Conservation (phyloP, 495 filamentous ascomycete species). For the Tuber melanosporum region DNA sequence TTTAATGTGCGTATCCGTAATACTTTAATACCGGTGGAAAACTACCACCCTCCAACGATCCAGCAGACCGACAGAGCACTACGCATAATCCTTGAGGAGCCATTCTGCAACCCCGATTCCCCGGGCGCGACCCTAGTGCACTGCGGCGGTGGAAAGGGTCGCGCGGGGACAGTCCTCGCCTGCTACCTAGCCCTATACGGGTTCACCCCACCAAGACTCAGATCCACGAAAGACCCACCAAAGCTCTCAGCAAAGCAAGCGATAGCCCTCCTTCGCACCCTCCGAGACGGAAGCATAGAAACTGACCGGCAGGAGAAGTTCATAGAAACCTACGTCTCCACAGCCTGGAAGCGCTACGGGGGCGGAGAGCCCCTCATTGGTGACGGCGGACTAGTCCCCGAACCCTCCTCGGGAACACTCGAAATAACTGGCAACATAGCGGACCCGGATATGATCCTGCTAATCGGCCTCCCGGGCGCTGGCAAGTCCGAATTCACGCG, state of each 20-base stretch:
- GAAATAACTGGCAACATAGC: slow-evolving; percentile 6
- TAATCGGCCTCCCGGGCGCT: slow-evolving; percentile 19
- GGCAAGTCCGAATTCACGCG: slow-evolving; percentile 21
- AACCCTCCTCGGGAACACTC: slow-evolving; percentile 3
- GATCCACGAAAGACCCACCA: not conserved
- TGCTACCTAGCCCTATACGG: slow-evolving; percentile 26
- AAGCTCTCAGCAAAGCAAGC: slow-evolving; percentile 5
- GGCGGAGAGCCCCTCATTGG: slow-evolving; percentile 14
- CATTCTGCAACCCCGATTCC: not conserved
- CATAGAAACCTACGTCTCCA: slow-evolving; percentile 17
- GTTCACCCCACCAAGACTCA: slow-evolving; percentile 1
- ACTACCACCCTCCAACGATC: slow-evolving; percentile 20
- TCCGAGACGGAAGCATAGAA: slow-evolving; percentile 23
- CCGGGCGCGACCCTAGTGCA: slow-evolving; percentile 21
- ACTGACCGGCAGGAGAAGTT: slow-evolving; percentile 26
- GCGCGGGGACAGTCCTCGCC: slow-evolving; percentile 28
- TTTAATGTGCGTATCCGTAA: slow-evolving; percentile 21
- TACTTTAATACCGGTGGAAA: slow-evolving; percentile 18
- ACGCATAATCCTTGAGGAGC: slow-evolving; percentile 12
- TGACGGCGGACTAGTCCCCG: slow-evolving; percentile 4
- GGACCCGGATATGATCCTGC: slow-evolving; percentile 17
- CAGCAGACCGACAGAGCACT: slow-evolving; percentile 21
- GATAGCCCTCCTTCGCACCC: slow-evolving; percentile 6
- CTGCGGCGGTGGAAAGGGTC: slow-evolving; percentile 35
- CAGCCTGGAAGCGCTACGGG: slow-evolving; percentile 25